Evolutionary conservation across 106 monocot genomes (phyloP).

Genomic region (Triglochin maritima): DNA sequence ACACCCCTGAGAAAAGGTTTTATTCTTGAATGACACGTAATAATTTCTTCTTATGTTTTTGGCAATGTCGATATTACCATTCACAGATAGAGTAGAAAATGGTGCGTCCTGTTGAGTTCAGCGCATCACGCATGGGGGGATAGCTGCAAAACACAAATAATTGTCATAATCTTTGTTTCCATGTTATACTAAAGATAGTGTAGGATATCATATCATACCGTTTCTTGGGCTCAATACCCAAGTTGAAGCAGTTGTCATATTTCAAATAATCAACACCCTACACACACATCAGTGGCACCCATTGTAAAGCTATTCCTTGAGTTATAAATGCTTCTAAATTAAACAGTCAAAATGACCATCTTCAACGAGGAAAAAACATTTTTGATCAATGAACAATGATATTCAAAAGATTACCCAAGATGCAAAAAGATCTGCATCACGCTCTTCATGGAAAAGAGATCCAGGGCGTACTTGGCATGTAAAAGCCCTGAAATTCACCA

Average conservation of each 20-base stretch:
- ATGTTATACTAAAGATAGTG: not conserved
- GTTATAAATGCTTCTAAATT: too few species aligned
- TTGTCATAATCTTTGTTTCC: not conserved
- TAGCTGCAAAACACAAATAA: conserved; percentile 41
- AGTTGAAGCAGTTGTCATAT: conserved; percentile 93
- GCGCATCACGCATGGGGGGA: conserved; percentile 95
- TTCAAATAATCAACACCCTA: conserved; percentile 95
- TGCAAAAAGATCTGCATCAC: conserved; percentile 77
- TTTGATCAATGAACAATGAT: not conserved
- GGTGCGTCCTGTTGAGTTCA: conserved; percentile 66
- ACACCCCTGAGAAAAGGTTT: conserved; percentile 49
- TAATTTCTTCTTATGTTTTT: not conserved
- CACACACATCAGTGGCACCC: conserved; percentile 2
- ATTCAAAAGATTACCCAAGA: conserved; percentile 59
- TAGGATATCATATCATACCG: conserved; percentile 30
- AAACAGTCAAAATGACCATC: too few species aligned
- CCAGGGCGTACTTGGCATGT: conserved; percentile 97
- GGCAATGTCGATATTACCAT: conserved; percentile 38
- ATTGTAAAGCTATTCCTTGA: too few species aligned
- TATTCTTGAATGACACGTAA: not conserved
- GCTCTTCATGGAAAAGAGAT: conserved; percentile 70
- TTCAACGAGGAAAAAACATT: too few species aligned
- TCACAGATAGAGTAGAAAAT: conserved; percentile 95
- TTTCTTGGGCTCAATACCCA: conserved; percentile 78
- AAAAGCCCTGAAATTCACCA: conserved; percentile 42